Percentiles rank a stretch among this genome's conserved stretches.
phyloP scores from a whole-genome alignment of 208 protist genomes.

The Acanthamoeba triangularis region DNA sequence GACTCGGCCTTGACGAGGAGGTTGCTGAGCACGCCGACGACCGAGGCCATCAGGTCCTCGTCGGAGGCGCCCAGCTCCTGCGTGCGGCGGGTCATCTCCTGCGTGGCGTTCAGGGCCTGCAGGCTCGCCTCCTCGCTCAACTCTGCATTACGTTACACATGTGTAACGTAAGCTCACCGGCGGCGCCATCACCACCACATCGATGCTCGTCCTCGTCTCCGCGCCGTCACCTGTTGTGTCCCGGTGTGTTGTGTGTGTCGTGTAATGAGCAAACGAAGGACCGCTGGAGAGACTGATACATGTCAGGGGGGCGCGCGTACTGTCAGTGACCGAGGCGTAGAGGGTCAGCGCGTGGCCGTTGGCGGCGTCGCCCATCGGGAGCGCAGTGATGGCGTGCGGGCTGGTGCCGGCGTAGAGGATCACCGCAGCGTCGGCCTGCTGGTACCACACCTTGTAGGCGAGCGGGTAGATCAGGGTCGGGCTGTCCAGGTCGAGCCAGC shows the following conservation, averaged over 20 bases:
- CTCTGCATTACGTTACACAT: neutral
- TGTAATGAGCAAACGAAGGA: neutral
- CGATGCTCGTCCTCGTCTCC: neutral
- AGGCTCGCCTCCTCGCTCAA: neutral
- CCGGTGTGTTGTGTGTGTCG: neutral
- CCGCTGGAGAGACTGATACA: too few species aligned
- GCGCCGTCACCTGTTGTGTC: neutral
- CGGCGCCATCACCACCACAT: neutral
- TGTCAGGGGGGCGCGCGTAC: neutral
- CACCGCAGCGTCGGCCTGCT: conserved; percentile 10
- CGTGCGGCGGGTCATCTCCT: neutral
- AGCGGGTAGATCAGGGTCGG: neutral
- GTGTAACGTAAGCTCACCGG: neutral
- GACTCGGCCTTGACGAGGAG: neutral
- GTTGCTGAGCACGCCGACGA: conserved; percentile 10
- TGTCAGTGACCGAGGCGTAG: conserved; percentile 19
- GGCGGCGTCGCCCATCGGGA: conserved; percentile 21
- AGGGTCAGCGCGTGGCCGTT: neutral
- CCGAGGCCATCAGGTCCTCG: neutral
- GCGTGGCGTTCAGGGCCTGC: conserved; percentile 7
- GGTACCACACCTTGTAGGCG: conserved; percentile 24
- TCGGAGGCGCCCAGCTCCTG: neutral
- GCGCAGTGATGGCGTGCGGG: neutral
- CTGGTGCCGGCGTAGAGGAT: neutral
- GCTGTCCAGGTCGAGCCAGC: conserved; percentile 7